Evolutionary conservation across 2,329 filamentous ascomycete species (phyloP), one percentile per base, ranked within the genome.

Genomic region (Epichloe glyceriae): DNA sequence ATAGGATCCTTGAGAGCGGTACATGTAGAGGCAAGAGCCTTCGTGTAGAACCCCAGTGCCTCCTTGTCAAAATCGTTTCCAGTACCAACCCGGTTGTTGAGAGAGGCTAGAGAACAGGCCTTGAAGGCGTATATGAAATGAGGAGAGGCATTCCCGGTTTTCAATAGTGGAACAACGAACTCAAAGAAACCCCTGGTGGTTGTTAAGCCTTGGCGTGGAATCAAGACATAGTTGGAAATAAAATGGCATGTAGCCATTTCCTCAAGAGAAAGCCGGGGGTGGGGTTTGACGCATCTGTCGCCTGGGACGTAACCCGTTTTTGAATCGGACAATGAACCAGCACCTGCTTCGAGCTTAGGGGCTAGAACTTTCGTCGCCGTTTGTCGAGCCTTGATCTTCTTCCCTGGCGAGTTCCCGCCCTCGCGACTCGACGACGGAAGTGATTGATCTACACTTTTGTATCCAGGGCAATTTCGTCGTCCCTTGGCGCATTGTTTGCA

Each of bases 361-460:
- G 78, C 80, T 58, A 80, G 74, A 54, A 75, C 72, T 58, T 80
- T 80, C 30, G 80, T 82, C 2, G 79, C 79, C 56, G 82, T 85
- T 66, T 85, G 30, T 20, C 30, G 40, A 30, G 38, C 5, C 22
- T 47, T 49, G 12, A n/a, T 41, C 80, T 61, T 41, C 80, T 61
- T 85, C 80, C 49, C 82, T 75, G 59, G 85, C 83, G 53, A 85
- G 74, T 19, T 44, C 15, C 12, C 33, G 34, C 45, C 26, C 5
- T 19, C 33, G 10, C 2, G 8, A 12, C 15, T 39, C 10, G 50
- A 44, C 4, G 17, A 11, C 10, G 44, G 30, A n/a, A 30, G 30
- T 26, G 85, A 67, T 57, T 86, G 82, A 57, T 85, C 82, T 55
- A 83, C 80, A 58, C 84, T 78, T 61, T 78, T 78, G 64, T 84